Conservation (phyloP, 306 rosid species). For the Hippophae rhamnoides region DNA sequence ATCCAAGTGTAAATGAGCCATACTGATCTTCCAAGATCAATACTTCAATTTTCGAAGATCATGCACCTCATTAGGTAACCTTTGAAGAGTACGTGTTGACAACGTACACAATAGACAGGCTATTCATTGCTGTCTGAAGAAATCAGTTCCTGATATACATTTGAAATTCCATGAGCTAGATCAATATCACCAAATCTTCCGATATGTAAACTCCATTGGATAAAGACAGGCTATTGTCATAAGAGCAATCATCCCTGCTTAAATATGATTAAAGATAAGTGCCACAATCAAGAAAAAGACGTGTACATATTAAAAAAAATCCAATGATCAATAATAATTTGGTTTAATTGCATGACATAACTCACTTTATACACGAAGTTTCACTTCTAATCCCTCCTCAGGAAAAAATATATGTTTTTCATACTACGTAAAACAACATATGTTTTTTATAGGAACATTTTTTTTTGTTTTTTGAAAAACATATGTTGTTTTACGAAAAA, state of each 20-base stretch:
- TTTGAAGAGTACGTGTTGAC: slow-evolving; percentile 86
- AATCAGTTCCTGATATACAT: slow-evolving; percentile 75
- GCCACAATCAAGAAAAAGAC: slow-evolving; percentile 8
- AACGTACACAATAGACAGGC: slow-evolving; percentile 56
- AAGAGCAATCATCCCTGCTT: background rate
- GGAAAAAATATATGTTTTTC: no score
- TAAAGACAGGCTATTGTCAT: slow-evolving; percentile 28
- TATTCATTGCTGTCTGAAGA: slow-evolving; percentile 73
- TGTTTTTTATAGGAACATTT: no score
- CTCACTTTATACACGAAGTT: no score
- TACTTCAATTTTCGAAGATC: background rate
- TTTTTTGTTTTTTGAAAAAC: no score
- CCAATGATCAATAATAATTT: no score
- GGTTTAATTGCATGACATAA: no score
- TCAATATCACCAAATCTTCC: slow-evolving; percentile 74
- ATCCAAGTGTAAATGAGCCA: slow-evolving; percentile 37
- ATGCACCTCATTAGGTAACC: slow-evolving; percentile 79
- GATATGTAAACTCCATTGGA: slow-evolving; percentile 69
- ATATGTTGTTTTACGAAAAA: no score
- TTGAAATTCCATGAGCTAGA: slow-evolving; percentile 73
- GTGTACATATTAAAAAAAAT: background rate
- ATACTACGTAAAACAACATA: no score
- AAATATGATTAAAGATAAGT: slow-evolving; percentile 21
- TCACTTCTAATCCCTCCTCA: no score
- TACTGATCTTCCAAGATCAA: background rate